Base-by-base conservation (phyloP, 352 stramenopile genomes). In the Elongisporangium undulatum region DNA sequence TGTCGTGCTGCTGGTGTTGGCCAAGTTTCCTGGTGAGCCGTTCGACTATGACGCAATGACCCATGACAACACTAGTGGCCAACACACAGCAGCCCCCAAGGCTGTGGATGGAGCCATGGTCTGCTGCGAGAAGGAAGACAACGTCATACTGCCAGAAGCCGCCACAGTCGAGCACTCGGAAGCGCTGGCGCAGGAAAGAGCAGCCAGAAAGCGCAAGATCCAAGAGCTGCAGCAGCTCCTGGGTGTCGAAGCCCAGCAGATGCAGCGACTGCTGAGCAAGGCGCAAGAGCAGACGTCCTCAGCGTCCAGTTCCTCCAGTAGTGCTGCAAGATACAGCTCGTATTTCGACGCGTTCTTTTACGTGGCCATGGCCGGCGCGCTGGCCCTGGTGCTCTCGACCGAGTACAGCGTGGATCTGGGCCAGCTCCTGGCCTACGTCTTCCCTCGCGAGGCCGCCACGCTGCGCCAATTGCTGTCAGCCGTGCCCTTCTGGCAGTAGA, bases 401-500 rank as follows among this genome's bases (percentile, higher is more conserved):
- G 82, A 89, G 45, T 91, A 89, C 59, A 75, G 58, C 45, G 63
- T 92, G 64, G 71, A 89, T 38, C 3, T 85, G 29, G n/a, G 78
- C 15, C 63, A 67, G 7, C n/a, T 89, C 10, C 38, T 72, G 4
- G 55, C 63, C 0, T 64, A 77, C 45, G 4, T 77, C 8, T 75
- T 91, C 22, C 82, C 82, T 8, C 71, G 74, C 3, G 75, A 91
- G 58, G 68, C 76, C 6, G 66, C 77, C 12, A 72, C 76, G 1
- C 23, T 83, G 16, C 55, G 45, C 1, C 68, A 85, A 49, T 45
- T 89, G 34, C 34, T 45, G 9, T 20, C 59, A 9, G 59, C 59
- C 8, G 53, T 52, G 12, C 55, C 68, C 49, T 55, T 74, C n/a
- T 66, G 55, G 66, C 26, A 48, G 56, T 71, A 38, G 56, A 63